phyloP scores from a whole-genome alignment of 176 grass and related monocot species.

The Saccharum spontaneum region DNA sequence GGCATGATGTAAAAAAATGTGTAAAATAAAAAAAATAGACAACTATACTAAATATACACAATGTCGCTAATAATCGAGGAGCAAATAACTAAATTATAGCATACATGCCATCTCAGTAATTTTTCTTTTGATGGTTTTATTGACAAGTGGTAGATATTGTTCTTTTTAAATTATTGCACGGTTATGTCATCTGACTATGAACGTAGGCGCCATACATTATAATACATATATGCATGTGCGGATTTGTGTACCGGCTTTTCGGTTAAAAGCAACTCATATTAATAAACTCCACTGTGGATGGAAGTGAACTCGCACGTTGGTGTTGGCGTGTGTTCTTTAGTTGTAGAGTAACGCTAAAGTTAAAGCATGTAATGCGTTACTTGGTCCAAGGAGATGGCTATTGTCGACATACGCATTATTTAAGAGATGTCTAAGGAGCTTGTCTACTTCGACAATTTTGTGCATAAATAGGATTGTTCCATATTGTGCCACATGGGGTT shows the following conservation, averaged over 20 bases:
- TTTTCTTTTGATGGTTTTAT: not conserved
- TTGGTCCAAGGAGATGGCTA: not conserved
- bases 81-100: no score
- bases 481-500: not conserved
- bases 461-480: not conserved
- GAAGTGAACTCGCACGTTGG: not conserved
- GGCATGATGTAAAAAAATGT: not conserved
- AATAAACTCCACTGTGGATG: not conserved
- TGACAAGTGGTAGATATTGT: not conserved
- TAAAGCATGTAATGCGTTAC: not conserved
- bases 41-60: not conserved
- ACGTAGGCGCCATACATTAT: no score
- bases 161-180: no score
- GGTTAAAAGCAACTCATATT: not conserved
- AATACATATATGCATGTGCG: no score
- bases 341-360: not conserved
- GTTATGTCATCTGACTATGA: not conserved
- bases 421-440: not conserved
- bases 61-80: not conserved
- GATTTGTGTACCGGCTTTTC: fast-evolving
- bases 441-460: not conserved
- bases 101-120: no score
- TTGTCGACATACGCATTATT: not conserved
- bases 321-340: not conserved
- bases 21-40: not conserved